Evolutionary conservation across 2,329 filamentous ascomycete genomes (phyloP), one percentile per base, ranked within the genome.

Genomic region (Colletotrichum cuscutae): DNA sequence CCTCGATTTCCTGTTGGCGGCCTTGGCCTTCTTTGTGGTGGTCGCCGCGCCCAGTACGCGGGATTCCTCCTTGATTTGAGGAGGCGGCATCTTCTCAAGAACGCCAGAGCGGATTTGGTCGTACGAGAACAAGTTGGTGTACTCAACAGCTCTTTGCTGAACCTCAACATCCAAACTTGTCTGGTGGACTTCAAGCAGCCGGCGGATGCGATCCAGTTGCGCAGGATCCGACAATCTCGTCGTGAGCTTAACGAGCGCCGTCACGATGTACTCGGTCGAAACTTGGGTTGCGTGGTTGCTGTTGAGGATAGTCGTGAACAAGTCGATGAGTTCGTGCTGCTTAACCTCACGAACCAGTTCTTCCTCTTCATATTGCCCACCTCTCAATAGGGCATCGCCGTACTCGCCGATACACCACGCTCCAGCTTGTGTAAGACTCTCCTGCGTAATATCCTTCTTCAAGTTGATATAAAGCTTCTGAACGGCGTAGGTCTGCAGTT

Each of bases 331-430:
- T 79, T 99, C 97, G 77, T 91, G 92, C 82, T 98, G 94, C 80
- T 93, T 94, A 73, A 99, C 93, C 78, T 89, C 87, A 74, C 88
- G 85, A 13, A 97, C 95, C 35, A 97, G 86, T 78, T 98, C 96
- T 81, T 97, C 95, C 80, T 98, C 95, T 81, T 98, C 96, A 77
- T 97, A 98, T 78, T 97, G 93, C 1, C 95, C 95, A 46, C 95
- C 95, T 73, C 90, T 90, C 46, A 99, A 87, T n/a, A 99, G 87
- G 24, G 93, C 90, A 82, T 99, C 97, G 13, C 95, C 96, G 79
- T 95, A 99, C 84, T 99, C 97, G 79, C 97, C 97, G 81, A 99
- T 98, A 66, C 97, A 97, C 97, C 97, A 99, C 7, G 97, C 93
- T 49, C 94, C 97, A 62, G 96, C 95, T 75, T 98, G 89, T 9